phyloP scores from a whole-genome alignment of 768 basidiomycete genomes.

The Galerina marginata region DNA sequence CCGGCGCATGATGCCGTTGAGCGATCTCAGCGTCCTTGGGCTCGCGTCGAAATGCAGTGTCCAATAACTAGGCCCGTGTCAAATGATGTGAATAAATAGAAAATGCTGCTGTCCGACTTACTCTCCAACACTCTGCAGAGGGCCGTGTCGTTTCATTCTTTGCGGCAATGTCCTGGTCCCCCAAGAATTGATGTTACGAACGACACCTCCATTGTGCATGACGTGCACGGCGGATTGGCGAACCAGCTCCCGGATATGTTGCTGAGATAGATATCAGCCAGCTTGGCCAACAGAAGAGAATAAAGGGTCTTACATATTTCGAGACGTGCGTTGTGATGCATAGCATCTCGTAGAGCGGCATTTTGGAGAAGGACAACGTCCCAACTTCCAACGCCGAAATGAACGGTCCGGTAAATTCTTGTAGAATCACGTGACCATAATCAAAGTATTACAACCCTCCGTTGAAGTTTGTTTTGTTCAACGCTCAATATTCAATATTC shows the following conservation, averaged over 20 bases:
- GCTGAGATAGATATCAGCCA: slow-evolving; percentile 43
- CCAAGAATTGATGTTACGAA: slow-evolving; percentile 77
- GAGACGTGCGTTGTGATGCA: slow-evolving; percentile 80
- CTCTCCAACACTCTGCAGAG: slow-evolving; percentile 72
- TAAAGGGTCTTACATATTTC: slow-evolving; percentile 63
- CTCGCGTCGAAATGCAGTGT: slow-evolving; percentile 90
- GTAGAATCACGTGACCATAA: not conserved
- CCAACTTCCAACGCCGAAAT: too few species aligned
- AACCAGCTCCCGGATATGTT: slow-evolving; percentile 77
- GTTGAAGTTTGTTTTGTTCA: too few species aligned
- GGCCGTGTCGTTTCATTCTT: slow-evolving; percentile 69
- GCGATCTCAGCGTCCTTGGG: slow-evolving; percentile 64
- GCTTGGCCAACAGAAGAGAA: not conserved
- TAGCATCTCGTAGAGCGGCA: slow-evolving; percentile 90
- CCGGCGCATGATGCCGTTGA: slow-evolving; percentile 71
- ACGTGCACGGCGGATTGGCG: slow-evolving; percentile 72
- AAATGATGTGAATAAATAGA: not conserved
- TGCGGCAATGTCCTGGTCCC: slow-evolving; percentile 78
- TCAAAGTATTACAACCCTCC: too few species aligned
- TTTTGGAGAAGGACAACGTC: slow-evolving; percentile 33
- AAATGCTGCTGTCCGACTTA: slow-evolving; percentile 46
- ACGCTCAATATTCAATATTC: too few species aligned
- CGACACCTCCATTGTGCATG: slow-evolving; percentile 78
- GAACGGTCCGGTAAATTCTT: not conserved
- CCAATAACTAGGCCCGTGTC: slow-evolving; percentile 73